These are phyloP conservation scores for Gymnopus androsaceus DNA, from an alignment of 1,284 basidiomycete species.

Conservation along the genomic window DNA sequence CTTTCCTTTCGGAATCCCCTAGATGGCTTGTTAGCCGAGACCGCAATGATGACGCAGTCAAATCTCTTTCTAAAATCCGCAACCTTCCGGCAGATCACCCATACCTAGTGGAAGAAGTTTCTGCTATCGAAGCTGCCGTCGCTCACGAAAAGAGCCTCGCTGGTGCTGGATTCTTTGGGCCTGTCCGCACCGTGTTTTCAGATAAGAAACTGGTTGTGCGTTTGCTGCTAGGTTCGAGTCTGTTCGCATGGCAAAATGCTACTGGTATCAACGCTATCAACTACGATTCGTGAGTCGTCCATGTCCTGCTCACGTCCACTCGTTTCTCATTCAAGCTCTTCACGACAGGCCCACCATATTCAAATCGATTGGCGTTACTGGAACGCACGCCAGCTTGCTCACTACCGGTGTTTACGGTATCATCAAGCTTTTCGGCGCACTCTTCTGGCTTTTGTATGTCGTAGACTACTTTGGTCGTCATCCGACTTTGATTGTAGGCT, in stretches of 20 bases:
- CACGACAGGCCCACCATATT: conserved; percentile 35
- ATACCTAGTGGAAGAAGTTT: conserved; percentile 41
- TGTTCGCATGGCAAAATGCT: conserved; percentile 38
- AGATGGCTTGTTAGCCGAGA: conserved; percentile 49
- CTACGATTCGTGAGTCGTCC: conserved; percentile 37
- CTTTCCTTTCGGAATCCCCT: conserved; percentile 51
- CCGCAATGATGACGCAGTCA: conserved; percentile 36
- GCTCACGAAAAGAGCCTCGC: conserved; percentile 32
- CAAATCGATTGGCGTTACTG: conserved; percentile 44
- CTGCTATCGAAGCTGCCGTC: conserved; percentile 30
- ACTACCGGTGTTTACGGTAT: conserved; percentile 43
- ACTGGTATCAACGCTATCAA: conserved; percentile 45
- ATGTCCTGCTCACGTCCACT: background rate
- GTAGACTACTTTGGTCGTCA: conserved; percentile 36
- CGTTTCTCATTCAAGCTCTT: too few relatives aligned
- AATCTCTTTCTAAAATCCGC: conserved; percentile 42
- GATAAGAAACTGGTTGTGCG: conserved; percentile 28
- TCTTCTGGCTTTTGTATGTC: conserved; percentile 23
- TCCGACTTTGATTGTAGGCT: conserved; percentile 42
- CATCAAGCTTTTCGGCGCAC: conserved; percentile 36
- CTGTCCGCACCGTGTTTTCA: conserved; percentile 31
- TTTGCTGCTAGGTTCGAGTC: conserved; percentile 25
- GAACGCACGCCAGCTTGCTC: conserved; percentile 39
- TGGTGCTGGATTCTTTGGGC: conserved; percentile 35
- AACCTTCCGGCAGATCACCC: conserved; percentile 37